Base-by-base conservation (phyloP, 2,329 filamentous ascomycete species). In the Eutypella sp. region DNA sequence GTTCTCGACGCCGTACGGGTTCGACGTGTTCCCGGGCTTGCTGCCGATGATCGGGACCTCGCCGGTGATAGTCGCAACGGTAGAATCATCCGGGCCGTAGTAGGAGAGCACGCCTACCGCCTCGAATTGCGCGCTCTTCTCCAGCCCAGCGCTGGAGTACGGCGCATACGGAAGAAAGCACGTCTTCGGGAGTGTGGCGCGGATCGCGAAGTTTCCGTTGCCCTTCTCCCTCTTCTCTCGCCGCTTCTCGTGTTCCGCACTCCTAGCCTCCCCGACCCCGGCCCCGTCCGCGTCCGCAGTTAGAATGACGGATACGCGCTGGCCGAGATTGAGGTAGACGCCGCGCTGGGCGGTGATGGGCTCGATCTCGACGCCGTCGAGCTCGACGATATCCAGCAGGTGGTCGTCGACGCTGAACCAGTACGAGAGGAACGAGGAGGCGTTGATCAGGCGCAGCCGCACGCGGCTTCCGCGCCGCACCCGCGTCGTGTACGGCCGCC, bases 321-420 rank as follows among this genome's bases (percentile, higher is more conserved):
- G 68, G 2, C 66, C 68, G 0, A 68, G 57, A 42, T 69, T 67
- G 36, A 70, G 47, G 33, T 67, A 68, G 3, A 70, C 61, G 40
- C 67, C 66, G 15, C 59, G 56, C 8, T 54, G 51, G 2, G 57
- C 57, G 3, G 48, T 4, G 11, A 67, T 54, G 15, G 67, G 66
- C 20, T 60, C 55, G 31, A 70, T 57, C 46, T 70, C 67, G 13
- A 66, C 54, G 15, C 68, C 67, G 55, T 70, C 68, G 2, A 70
- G 60, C 54, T 71, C 68, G 33, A 70, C 58, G 23, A 70, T 61
- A 1, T 58, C 53, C 2, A 71, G 48, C 3, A 56, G 58, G 55
- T 70, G 68, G 53, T 58, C 60, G 48, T 70, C 68, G 47, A 71
- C 50, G 47, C 61, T 67, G 54, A 70, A 61, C 56, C 62, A 68